phyloP scores from a whole-genome alignment of 2,329 filamentous ascomycete species.

The Colletotrichum higginsianum region DNA sequence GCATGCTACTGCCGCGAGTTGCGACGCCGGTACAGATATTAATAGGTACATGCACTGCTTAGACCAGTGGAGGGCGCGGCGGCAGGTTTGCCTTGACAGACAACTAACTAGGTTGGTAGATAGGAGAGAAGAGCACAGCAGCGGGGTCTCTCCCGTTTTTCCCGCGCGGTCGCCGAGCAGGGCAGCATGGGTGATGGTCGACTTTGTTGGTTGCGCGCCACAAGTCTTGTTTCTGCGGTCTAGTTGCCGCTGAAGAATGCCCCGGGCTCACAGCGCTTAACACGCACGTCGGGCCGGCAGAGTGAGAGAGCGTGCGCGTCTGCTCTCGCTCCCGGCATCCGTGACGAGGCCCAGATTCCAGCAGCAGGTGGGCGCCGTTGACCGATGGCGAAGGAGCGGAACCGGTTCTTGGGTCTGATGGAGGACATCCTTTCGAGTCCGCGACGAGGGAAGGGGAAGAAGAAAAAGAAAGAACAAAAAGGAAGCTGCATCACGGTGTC shows the following conservation, averaged over 20 bases:
- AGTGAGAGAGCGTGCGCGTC: no score
- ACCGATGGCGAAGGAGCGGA: constrained; percentile 21
- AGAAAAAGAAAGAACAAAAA: not conserved
- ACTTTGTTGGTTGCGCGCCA: not conserved
- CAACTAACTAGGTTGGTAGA: not conserved
- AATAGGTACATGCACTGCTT: not conserved
- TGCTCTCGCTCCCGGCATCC: not conserved
- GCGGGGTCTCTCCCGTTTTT: not conserved
- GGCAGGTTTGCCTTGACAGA: not conserved
- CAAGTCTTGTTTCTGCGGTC: not conserved
- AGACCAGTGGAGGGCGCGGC: not conserved
- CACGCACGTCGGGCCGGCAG: no score
- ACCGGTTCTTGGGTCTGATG: not conserved
- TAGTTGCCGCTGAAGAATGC: constrained; percentile 6
- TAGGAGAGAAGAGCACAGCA: not conserved
- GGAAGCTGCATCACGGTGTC: not conserved
- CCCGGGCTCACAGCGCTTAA: not conserved
- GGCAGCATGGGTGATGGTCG: not conserved
- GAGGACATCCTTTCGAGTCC: no score
- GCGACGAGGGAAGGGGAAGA: not conserved
- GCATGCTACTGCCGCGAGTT: constrained; percentile 14
- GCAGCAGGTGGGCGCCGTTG: constrained; percentile 2
- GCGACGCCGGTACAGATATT: constrained; percentile 3
- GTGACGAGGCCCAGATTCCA: not conserved
- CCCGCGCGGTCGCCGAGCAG: not conserved